Evolutionary conservation across 108 stramenopile species (phyloP).

Genomic region (Schizochytrium sp.): DNA sequence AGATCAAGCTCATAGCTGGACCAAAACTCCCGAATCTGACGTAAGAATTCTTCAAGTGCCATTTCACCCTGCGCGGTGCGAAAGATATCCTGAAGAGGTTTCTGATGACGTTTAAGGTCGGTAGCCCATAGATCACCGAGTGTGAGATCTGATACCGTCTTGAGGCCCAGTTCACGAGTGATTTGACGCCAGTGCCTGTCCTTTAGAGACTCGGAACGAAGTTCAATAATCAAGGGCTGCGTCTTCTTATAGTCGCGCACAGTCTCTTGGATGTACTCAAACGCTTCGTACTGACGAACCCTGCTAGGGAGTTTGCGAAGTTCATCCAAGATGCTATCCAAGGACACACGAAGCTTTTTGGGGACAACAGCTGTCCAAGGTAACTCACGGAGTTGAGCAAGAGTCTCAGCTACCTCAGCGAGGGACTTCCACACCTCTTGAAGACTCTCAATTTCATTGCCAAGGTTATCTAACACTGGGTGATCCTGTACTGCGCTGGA

Average conservation of each 20-base stretch:
- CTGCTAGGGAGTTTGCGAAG: conserved; percentile 90
- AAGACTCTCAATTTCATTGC: conserved; percentile 85
- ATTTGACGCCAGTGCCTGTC: conserved; percentile 95
- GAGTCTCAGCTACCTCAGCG: conserved; percentile 75
- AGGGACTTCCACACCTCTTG: conserved; percentile 92
- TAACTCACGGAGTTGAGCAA: conserved; percentile 86
- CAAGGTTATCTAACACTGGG: conserved; percentile 74
- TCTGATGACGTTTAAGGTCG: conserved; percentile 84
- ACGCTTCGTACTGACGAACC: conserved; percentile 96
- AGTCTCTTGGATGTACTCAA: conserved; percentile 82
- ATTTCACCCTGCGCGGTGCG: conserved; percentile 95
- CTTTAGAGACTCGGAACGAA: conserved; percentile 95
- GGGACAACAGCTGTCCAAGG: conserved; percentile 86
- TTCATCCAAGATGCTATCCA: conserved; percentile 87
- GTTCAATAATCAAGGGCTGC: conserved; percentile 84
- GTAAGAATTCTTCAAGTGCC: conserved; percentile 94
- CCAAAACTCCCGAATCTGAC: conserved; percentile 96
- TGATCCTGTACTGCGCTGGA: conserved; percentile 43
- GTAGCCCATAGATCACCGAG: conserved; percentile 92
- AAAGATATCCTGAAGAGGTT: conserved; percentile 87
- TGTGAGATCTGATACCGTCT: conserved; percentile 83
- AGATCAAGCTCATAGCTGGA: conserved; percentile 89
- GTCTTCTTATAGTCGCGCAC: conserved; percentile 81
- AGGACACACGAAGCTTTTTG: conserved; percentile 84
- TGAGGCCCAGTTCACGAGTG: conserved; percentile 83